Percentiles rank a stretch among this genome's conserved stretches.
Evolutionary conservation across 2,329 filamentous ascomycete genomes (phyloP).

Genomic region (Lachnellula hyalina): DNA sequence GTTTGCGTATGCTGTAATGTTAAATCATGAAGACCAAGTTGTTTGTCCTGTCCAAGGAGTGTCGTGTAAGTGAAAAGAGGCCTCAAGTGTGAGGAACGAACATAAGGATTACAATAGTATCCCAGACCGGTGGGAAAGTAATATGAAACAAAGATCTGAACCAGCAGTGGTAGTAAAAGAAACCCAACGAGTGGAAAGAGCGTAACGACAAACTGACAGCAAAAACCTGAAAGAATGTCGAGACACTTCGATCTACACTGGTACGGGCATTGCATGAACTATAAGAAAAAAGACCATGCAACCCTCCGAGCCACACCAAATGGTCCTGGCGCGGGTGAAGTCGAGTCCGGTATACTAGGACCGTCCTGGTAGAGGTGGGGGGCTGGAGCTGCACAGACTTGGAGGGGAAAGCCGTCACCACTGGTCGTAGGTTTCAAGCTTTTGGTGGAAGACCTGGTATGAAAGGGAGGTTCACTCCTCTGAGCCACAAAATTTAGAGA

Average conservation of each 20-base stretch:
- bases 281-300: slow-evolving; percentile 27
- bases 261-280: slow-evolving; percentile 29
- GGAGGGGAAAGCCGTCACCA: slow-evolving; percentile 11
- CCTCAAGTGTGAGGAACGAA: slow-evolving; percentile 18
- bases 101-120: slow-evolving; percentile 24
- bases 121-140: slow-evolving; percentile 26
- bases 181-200: slow-evolving; percentile 23
- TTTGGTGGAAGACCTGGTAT: slow-evolving; percentile 1
- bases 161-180: slow-evolving; percentile 29
- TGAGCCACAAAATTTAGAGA: background rate
- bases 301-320: slow-evolving; percentile 15
- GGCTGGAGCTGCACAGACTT: slow-evolving; percentile 2
- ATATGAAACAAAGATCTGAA: slow-evolving; percentile 29
- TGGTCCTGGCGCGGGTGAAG: slow-evolving; percentile 25
- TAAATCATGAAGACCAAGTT: slow-evolving; percentile 30
- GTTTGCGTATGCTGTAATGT: slow-evolving; percentile 24
- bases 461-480: slow-evolving; percentile 11
- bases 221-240: slow-evolving; percentile 23
- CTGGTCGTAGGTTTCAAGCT: slow-evolving; percentile 18
- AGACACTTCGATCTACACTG: slow-evolving; percentile 18
- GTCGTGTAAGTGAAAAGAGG: slow-evolving; percentile 10
- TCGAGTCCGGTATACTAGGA: slow-evolving; percentile 19
- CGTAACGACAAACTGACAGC: slow-evolving; percentile 24
- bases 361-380: slow-evolving; percentile 14
- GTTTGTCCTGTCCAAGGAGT: slow-evolving; percentile 11